Percentiles rank a stretch among this genome's conserved stretches.
These are phyloP conservation scores for Golubevia sp. DNA, from an alignment of 1,284 basidiomycete species.

Conservation along the genomic window DNA sequence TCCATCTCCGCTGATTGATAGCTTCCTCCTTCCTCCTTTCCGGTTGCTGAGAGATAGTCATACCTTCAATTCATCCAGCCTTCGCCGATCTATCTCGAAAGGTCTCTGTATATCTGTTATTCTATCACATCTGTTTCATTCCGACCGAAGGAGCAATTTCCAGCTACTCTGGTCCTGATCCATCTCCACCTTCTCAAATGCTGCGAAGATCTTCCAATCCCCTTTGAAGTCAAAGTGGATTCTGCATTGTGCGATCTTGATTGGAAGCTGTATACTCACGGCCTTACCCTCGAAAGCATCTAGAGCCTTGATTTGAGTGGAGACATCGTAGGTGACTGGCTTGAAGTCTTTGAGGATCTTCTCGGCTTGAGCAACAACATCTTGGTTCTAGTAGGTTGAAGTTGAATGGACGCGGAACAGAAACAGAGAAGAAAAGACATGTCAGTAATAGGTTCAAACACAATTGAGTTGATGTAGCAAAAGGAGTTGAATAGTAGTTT, in stretches of 20 bases:
- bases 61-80: too few relatives aligned
- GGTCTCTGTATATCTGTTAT: not conserved
- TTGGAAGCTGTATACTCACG: conserved; percentile 36
- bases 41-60: too few relatives aligned
- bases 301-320: conserved; percentile 58
- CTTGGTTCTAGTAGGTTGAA: conserved; percentile 40
- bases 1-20: too few relatives aligned
- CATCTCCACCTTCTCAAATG: conserved; percentile 7
- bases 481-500: too few relatives aligned
- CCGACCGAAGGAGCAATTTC: not conserved
- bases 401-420: too few relatives aligned
- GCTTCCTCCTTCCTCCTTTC: too few relatives aligned
- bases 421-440: too few relatives aligned
- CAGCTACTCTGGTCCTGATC: conserved; percentile 5
- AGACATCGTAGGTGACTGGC: conserved; percentile 58
- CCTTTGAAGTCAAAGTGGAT: too few relatives aligned
- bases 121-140: not conserved
- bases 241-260: too few relatives aligned
- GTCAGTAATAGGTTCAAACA: not conserved
- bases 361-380: conserved; percentile 55
- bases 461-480: not conserved
- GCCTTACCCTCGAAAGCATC: conserved; percentile 60
- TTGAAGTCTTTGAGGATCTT: conserved; percentile 60
- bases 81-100: too few relatives aligned
- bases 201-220: too few relatives aligned